Evolutionary conservation across 2,329 filamentous ascomycete genomes (phyloP).

Genomic region (Aspergillus clavatus): DNA sequence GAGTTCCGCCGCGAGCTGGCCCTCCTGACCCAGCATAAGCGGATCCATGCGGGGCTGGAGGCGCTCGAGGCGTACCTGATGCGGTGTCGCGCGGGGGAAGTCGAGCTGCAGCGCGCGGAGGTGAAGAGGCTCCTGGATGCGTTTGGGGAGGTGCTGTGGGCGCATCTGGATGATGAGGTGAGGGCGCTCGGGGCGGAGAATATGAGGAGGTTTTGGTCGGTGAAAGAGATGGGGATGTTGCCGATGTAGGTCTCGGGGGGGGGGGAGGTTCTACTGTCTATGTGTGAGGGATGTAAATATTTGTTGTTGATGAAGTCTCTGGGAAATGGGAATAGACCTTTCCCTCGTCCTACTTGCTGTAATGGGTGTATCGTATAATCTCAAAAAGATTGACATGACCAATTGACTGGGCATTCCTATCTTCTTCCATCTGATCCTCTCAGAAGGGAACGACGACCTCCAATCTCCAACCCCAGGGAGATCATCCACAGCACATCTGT

Average conservation of each 20-base stretch:
- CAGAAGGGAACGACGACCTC: too few relatives aligned
- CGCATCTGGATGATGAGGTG: slow-evolving; percentile 81
- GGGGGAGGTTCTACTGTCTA: too few relatives aligned
- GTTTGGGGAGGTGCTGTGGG: slow-evolving; percentile 75
- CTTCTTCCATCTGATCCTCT: too few relatives aligned
- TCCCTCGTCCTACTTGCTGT: too few relatives aligned
- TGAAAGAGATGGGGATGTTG: slow-evolving; percentile 67
- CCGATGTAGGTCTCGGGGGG: slow-evolving; percentile 51
- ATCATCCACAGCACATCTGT: too few relatives aligned
- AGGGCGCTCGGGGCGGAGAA: slow-evolving; percentile 73
- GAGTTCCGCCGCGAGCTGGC: slow-evolving; percentile 65
- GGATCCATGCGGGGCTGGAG: slow-evolving; percentile 74
- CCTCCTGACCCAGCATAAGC: slow-evolving; percentile 67
- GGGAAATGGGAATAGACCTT: too few relatives aligned
- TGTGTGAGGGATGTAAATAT: not conserved
- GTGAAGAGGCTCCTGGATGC: slow-evolving; percentile 68
- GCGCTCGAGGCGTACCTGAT: slow-evolving; percentile 61
- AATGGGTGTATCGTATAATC: too few relatives aligned
- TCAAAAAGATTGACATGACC: too few relatives aligned
- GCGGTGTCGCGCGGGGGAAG: slow-evolving; percentile 59
- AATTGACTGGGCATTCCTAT: too few relatives aligned
- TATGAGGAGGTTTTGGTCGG: slow-evolving; percentile 77
- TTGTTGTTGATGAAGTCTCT: too few relatives aligned
- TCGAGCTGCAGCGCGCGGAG: slow-evolving; percentile 51
- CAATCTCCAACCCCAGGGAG: too few relatives aligned